Evolutionary conservation across 1,139 yeast species (phyloP).

Genomic region (Suhomyces coccinellae): DNA sequence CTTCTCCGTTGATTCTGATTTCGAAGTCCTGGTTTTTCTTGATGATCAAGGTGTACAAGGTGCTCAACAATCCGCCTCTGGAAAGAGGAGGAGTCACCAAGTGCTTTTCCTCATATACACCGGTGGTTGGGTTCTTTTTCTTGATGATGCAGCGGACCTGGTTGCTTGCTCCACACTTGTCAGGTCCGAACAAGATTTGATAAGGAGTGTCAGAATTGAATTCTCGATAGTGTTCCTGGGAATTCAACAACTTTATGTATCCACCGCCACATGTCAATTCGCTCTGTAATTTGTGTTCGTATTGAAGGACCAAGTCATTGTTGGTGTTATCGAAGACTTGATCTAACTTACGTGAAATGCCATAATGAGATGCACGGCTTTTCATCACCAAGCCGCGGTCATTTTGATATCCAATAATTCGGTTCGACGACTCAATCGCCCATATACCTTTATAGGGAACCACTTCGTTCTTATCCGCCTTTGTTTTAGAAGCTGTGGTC

Average conservation of each 20-base stretch:
- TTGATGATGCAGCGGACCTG: conserved; percentile 75
- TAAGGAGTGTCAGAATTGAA: conserved; percentile 68
- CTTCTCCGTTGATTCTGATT: conserved; percentile 78
- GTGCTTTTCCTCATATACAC: conserved; percentile 66
- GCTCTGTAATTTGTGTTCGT: conserved; percentile 80
- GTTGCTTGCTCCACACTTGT: conserved; percentile 78
- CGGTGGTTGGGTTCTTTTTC: conserved; percentile 55
- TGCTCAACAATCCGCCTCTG: conserved; percentile 55
- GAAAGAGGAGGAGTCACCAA: conserved; percentile 68
- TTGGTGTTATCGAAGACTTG: conserved; percentile 54
- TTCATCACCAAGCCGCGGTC: conserved; percentile 78
- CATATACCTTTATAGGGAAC: conserved; percentile 70
- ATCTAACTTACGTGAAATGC: conserved; percentile 63
- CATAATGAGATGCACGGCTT: conserved; percentile 76
- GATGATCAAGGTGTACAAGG: conserved; percentile 74
- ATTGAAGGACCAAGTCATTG: conserved; percentile 77
- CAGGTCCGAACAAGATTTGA: conserved; percentile 94
- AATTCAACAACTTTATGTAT: conserved; percentile 69
- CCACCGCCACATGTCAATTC: conserved; percentile 87
- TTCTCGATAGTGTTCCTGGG: conserved; percentile 38
- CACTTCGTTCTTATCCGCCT: conserved; percentile 35
- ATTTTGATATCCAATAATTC: conserved; percentile 56
- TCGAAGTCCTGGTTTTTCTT: conserved; percentile 67
- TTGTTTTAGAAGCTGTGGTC: conserved; percentile 54
- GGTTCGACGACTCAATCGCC: conserved; percentile 57